Base-by-base conservation (phyloP, 345 rosid genomes). In the Salix dunnii region DNA sequence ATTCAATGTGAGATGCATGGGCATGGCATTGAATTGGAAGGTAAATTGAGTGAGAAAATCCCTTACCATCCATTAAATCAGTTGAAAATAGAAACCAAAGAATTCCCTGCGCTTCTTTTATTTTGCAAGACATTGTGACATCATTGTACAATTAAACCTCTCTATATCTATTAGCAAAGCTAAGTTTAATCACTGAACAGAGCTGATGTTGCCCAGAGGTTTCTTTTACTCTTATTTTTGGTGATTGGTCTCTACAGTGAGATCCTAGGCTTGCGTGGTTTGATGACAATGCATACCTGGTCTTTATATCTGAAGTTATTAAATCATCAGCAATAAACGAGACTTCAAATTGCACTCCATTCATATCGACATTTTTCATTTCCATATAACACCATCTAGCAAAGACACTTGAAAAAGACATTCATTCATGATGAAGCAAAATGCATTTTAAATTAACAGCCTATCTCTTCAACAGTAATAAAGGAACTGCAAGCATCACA, bases 1-100 rank as follows among this genome's bases (percentile, higher is more conserved):
- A 75, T 79, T 74, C 74, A 88, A 42, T 92, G 99, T 66, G 88
- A 92, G 86, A 90, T 91, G 85, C 93, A 88, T 2, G 98, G 99
- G 35, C 87, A 71, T 53, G 97, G 98, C 74, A 90, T 93, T 74
- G 94, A 96, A 79, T 78, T 91, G 77, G 83, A 93, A 89, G 98
- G 98, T 96, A 35, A 20, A 49, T 18, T 36, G 40, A 30, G 68
- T 25, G 36, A 23, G 51, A 14, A 35, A 72, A 23, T 30, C 77
- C 27, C 31, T n/a, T 49, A 3, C 49, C 43, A 3, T 64, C 35
- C 25, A 43, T 40, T 40, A 9, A 46, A 28, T 40, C 7, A 71
- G 7, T 61, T 60, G 53, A 58, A 51, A 51, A 51, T 51, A 18
- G 60, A 51, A 51, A 51, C 58, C 58, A 6, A 2, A 51, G 58